Percentiles rank a stretch among this genome's conserved stretches.
Conservation (phyloP, 2,329 filamentous ascomycete species). For the Colletotrichum phormii region DNA sequence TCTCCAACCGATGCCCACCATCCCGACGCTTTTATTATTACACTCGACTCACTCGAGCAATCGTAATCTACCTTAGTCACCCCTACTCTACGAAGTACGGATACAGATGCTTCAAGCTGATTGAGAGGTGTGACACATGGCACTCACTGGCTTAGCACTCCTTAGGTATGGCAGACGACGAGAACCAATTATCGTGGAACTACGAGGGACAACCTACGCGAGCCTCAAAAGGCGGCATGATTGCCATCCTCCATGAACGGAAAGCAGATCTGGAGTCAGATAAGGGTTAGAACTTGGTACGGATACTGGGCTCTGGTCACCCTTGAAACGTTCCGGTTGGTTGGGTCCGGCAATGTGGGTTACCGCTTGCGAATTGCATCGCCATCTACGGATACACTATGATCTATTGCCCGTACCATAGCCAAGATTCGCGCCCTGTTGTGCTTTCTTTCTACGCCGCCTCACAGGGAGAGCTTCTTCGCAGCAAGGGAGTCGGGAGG, state of each 20-base stretch:
- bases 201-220: neutral
- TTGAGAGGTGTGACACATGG: neutral
- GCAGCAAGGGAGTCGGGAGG: neutral
- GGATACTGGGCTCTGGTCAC: neutral
- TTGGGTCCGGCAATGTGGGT: neutral
- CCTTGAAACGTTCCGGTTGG: neutral
- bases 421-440: neutral
- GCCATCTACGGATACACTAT: neutral
- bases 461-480: neutral
- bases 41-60: neutral
- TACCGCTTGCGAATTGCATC: neutral
- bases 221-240: neutral
- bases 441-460: neutral
- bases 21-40: neutral
- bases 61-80: too few relatives aligned
- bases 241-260: neutral
- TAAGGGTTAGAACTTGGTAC: neutral
- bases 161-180: neutral
- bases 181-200: neutral
- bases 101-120: neutral
- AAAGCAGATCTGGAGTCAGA: neutral
- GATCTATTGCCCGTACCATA: neutral
- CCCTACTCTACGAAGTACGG: neutral
- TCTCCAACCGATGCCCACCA: too few relatives aligned
- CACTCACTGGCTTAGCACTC: neutral